phyloP scores from a whole-genome alignment of 257 asterid species.

The Ilex aquifolium region DNA sequence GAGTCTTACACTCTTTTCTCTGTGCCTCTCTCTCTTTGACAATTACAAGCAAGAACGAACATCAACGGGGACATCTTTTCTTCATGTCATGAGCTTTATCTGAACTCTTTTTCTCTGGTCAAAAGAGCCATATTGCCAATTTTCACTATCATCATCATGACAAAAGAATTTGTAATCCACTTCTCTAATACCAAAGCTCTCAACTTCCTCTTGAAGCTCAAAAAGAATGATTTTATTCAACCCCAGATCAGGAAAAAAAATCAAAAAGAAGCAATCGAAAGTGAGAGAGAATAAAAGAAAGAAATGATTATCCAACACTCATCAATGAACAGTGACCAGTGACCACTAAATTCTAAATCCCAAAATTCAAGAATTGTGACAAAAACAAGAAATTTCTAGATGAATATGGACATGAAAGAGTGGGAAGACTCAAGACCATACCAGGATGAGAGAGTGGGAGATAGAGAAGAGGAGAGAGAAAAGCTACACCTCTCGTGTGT shows the following conservation, averaged over 20 bases:
- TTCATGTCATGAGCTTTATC: conserved; percentile 26
- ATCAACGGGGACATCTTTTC: conserved; percentile 36
- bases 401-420: neutral
- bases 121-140: conserved; percentile 35
- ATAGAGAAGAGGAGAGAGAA: neutral
- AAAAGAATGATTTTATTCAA: conserved; percentile 33
- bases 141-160: conserved; percentile 37
- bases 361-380: neutral
- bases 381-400: neutral
- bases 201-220: conserved; percentile 20
- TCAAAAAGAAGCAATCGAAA: conserved; percentile 10
- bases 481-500: conserved; percentile 2
- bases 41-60: conserved; percentile 29
- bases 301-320: neutral
- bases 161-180: conserved; percentile 8
- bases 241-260: conserved; percentile 8
- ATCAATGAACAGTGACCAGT: too few species aligned
- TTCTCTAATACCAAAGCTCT: conserved; percentile 15
- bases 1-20: conserved; percentile 21
- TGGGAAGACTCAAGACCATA: neutral
- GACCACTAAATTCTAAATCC: neutral
- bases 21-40: conserved; percentile 25
- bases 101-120: conserved; percentile 45
- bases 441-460: conserved; percentile 6
- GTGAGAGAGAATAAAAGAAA: neutral